Base-by-base conservation (phyloP, 2,329 filamentous ascomycete species). In the Talaromyces sp. region DNA sequence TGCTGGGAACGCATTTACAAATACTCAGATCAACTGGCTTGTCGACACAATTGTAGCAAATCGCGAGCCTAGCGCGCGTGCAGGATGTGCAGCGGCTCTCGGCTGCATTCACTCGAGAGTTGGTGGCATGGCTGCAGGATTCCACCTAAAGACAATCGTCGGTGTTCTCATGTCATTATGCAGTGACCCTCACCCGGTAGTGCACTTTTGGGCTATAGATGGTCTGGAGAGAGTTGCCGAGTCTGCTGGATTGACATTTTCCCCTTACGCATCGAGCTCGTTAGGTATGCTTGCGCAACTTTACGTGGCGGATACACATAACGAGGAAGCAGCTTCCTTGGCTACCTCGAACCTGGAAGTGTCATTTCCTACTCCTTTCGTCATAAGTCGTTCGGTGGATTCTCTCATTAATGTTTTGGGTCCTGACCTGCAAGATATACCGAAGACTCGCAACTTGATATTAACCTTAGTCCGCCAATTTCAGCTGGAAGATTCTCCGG, bases 111-210 rank as follows among this genome's bases (percentile, higher is more conserved):
- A 99, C 78, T 91, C 92, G 19, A 93, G 97, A 75, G 91, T 99
- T 39, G 96, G 95, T 65, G 94, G 95, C 64, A 98, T 99, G 93
- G 95, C 95, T 62, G 95, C 95, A 63, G 93, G 93, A 3, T 93
- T 95, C 71, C 95, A 99, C 75, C 84, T 99, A 60, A 98, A 98
- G 81, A 97, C 93, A 1, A 97, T 99, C 59, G 86, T 97, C n/a
- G 91, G 94, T 19, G 96, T 99, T 45, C 82, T 99, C n/a, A 96
- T 98, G 90, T 98, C 95, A 8, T 84, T 99, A 10, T 94, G 93
- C 76, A 97, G 93, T 70, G 95, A 99, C 73, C 92, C 94, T 22
- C 95, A 99, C 75, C 93, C 95, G 0, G 89, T 91, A 0, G 95
- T 99, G 9, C 95, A 99, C 77, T 97, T 94, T 74, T 98, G 93